Conservation (phyloP, 345 rosid genomes). For the Salix viminalis region DNA sequence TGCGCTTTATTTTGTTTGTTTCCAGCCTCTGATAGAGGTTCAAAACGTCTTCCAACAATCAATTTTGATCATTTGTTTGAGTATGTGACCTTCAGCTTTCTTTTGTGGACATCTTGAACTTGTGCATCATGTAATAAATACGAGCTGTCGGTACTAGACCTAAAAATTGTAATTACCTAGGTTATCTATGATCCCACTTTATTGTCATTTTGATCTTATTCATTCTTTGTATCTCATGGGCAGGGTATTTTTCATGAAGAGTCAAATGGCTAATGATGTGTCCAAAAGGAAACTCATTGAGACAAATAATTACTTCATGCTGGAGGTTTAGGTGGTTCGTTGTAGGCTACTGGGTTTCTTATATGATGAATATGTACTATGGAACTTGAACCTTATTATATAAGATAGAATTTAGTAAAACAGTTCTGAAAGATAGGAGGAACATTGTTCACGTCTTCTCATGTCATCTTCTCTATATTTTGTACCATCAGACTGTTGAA, state of each 20-base stretch:
- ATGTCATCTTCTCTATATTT: background rate
- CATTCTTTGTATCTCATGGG: background rate
- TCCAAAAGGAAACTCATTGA: background rate
- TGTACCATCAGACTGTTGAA: background rate
- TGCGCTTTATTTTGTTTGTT: constrained; percentile 85
- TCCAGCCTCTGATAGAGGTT: constrained; percentile 54
- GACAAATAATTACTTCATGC: background rate
- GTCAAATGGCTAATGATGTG: background rate
- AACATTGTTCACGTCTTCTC: background rate
- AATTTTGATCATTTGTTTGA: constrained; percentile 78
- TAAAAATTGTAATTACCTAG: background rate
- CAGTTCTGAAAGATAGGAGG: background rate
- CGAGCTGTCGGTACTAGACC: background rate
- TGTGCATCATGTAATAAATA: background rate
- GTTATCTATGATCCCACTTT: background rate
- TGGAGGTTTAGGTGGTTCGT: background rate
- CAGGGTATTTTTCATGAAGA: background rate
- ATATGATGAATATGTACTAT: background rate
- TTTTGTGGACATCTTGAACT: constrained; percentile 18
- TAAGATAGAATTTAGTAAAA: background rate
- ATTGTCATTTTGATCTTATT: background rate
- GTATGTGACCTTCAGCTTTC: constrained; percentile 52
- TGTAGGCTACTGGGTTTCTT: background rate
- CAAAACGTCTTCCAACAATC: constrained; percentile 62
- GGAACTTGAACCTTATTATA: background rate